Conservation (phyloP, 208 protist genomes). For the Leptomonas pyrrhocoris region DNA sequence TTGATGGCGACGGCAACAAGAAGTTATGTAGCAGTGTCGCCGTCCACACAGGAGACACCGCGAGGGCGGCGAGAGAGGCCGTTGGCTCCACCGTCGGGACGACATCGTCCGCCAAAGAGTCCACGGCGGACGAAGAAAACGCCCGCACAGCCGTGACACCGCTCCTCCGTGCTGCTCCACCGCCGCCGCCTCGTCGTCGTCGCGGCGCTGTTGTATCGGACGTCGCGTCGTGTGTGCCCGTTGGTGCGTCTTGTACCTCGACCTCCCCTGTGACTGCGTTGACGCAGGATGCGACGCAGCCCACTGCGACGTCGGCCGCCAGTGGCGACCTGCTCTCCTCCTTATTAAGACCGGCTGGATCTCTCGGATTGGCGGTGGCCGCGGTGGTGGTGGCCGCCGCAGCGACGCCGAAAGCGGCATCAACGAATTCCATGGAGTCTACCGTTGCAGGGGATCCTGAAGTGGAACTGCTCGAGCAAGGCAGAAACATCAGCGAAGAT, state of each 20-base stretch:
- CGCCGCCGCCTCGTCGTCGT: conserved; percentile 5
- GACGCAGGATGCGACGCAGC: neutral
- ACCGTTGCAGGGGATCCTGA: neutral
- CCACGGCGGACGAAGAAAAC: too few relatives aligned
- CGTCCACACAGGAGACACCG: neutral
- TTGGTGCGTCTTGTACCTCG: neutral
- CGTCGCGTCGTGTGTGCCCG: neutral
- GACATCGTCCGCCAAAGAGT: neutral
- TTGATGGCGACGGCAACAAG: too few relatives aligned
- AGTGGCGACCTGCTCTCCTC: neutral
- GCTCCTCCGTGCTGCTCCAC: neutral
- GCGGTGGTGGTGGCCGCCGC: neutral
- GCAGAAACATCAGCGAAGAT: neutral
- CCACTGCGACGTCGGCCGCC: neutral
- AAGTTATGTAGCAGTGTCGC: neutral
- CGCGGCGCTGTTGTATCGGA: conserved; percentile 18
- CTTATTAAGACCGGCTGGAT: neutral
- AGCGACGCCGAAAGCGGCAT: too few relatives aligned
- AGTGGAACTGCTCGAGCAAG: too few relatives aligned
- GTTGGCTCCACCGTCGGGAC: neutral
- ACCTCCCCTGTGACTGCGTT: neutral
- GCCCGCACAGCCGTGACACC: too few relatives aligned
- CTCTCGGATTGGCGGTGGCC: neutral
- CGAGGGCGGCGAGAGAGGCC: too few relatives aligned
- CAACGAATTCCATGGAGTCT: too few relatives aligned